A percentile compares a stretch with the other conserved stretches of the same genome.
Conservation (phyloP, 768 basidiomycete genomes). For the Leccinum barrowsii region DNA sequence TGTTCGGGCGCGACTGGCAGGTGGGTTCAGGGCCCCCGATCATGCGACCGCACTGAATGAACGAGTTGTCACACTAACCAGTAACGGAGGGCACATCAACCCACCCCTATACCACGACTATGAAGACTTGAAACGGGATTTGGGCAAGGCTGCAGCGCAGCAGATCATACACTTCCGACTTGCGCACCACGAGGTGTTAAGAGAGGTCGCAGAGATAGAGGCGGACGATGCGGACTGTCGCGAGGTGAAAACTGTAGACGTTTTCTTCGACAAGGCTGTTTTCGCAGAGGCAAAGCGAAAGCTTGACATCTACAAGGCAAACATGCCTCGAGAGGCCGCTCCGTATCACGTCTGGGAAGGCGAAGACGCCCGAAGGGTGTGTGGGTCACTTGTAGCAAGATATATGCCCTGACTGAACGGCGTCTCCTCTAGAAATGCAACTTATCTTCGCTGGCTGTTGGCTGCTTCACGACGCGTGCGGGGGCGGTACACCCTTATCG, state of each 20-base stretch:
- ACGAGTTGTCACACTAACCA: slow-evolving; percentile 6
- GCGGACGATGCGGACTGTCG: slow-evolving; percentile 27
- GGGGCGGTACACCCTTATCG: slow-evolving; percentile 72
- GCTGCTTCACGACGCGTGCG: slow-evolving; percentile 50
- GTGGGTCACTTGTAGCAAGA: slow-evolving; percentile 1
- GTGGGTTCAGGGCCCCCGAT: slow-evolving; percentile 25
- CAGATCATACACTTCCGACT: slow-evolving; percentile 39
- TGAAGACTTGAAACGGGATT: slow-evolving; percentile 31
- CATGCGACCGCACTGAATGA: not conserved
- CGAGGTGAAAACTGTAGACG: slow-evolving; percentile 32
- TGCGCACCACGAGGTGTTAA: slow-evolving; percentile 34
- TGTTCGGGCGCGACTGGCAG: slow-evolving; percentile 54
- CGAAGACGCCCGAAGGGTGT: slow-evolving; percentile 34
- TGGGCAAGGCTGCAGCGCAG: slow-evolving; percentile 39
- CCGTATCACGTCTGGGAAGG: slow-evolving; percentile 29
- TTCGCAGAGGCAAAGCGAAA: slow-evolving; percentile 41
- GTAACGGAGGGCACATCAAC: slow-evolving; percentile 52
- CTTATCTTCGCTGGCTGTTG: slow-evolving; percentile 43
- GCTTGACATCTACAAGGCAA: slow-evolving; percentile 43
- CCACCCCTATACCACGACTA: slow-evolving; percentile 49
- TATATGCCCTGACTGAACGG: not conserved
- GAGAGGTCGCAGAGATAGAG: slow-evolving; percentile 30
- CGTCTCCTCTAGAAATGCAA: slow-evolving; percentile 42
- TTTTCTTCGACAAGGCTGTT: slow-evolving; percentile 29
- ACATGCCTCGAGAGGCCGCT: slow-evolving; percentile 48